These are phyloP conservation scores for Detonula confervacea DNA, from an alignment of 352 stramenopile genomes.

Conservation along the genomic window DNA sequence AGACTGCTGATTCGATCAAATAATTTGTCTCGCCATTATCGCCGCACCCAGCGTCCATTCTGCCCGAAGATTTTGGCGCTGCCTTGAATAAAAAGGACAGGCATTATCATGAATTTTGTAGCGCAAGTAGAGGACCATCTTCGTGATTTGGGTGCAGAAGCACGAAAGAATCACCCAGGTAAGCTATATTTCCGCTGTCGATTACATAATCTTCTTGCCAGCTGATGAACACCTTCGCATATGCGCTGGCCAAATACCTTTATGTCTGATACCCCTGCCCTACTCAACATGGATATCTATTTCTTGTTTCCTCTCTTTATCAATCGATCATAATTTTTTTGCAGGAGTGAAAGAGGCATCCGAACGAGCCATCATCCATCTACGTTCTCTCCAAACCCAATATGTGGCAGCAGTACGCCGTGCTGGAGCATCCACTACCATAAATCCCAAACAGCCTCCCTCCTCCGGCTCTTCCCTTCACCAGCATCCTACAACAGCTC, in stretches of 20 bases:
- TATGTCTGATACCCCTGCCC: conserved; percentile 6
- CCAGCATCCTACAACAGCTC: conserved; percentile 88
- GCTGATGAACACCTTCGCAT: neutral
- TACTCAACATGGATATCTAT: too few species aligned
- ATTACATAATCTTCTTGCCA: neutral
- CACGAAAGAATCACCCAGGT: conserved; percentile 84
- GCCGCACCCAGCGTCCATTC: too few species aligned
- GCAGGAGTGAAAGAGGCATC: conserved; percentile 94
- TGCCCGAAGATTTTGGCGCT: too few species aligned
- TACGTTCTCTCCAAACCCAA: conserved; percentile 93
- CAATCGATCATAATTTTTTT: neutral
- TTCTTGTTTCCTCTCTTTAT: neutral
- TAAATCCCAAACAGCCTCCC: conserved; percentile 16
- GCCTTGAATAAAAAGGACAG: too few species aligned
- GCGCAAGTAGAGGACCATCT: conserved; percentile 84
- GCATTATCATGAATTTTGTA: conserved; percentile 87
- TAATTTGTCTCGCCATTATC: too few species aligned
- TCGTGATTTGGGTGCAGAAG: conserved; percentile 80
- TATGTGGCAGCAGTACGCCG: conserved; percentile 90
- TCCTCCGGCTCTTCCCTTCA: conserved; percentile 26
- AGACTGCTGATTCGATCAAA: too few species aligned
- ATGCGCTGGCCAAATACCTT: neutral
- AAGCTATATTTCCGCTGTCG: neutral
- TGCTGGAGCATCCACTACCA: conserved; percentile 37
- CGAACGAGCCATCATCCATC: conserved; percentile 91